Base-by-base conservation (phyloP, 2,329 filamentous ascomycete genomes). In the Diaporthe capsici region DNA sequence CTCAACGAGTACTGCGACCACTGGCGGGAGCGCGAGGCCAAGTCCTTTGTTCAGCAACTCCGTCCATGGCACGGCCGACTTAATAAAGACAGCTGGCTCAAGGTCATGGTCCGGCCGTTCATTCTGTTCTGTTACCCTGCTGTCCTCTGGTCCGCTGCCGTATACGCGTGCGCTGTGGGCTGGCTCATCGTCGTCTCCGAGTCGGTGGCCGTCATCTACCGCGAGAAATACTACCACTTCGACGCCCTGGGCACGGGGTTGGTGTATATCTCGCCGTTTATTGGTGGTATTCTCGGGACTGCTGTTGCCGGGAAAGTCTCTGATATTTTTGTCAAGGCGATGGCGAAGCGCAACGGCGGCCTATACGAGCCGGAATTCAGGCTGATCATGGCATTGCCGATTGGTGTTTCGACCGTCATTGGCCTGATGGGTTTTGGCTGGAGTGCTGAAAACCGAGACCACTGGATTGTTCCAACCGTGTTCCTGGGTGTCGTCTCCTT, bases 391-490 rank as follows among this genome's bases (percentile, higher is more conserved):
- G 94, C 92, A 0, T 84, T 93, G 4, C 96, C 96, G 0, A 92
- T 98, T 44, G 87, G 93, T 0, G 80, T 98, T 72, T 92, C 92
- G 4, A 98, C 96, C 0, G 91, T 92, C 1, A 91, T 96, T 44
- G 97, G 97, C 0, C 89, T 98, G 22, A 98, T 98, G 92, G 96
- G 95, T 2, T 98, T 97, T 81, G 96, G 96, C n/a, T 98, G 96
- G 97, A 95, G 94, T 13, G 95, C 94, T 0, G 84, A 95, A 77
- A 89, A 92, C 74, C 88, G 88, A 34, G 92, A 98, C 80, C 87
- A 89, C 31, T 98, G 94, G 94, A 97, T 98, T 71, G 94, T 98
- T 0, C 97, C 97, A 0, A 98, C 96, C 0, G 83, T 98, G 5
- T 98, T 98, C 85, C 98, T 98, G 79, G 96, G 96, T 9, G 84